Base-by-base conservation (phyloP, 805 yeast genomes). In the Komagataella phaffii region DNA sequence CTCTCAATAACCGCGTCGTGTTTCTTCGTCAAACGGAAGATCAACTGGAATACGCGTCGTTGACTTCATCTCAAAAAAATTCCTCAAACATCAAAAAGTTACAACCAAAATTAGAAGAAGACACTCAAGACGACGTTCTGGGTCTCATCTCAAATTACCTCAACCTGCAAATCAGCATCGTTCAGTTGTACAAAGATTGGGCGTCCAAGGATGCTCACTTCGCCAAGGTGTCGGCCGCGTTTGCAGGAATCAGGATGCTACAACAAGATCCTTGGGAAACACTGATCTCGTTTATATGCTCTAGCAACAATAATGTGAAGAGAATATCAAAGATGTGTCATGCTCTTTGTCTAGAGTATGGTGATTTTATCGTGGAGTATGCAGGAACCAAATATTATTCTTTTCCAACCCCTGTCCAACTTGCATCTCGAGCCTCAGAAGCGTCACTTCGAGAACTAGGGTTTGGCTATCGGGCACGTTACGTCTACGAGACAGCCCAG, bases 201-300 rank as follows among this genome's bases (percentile, higher is more conserved):
- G 57, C 73, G 2, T 52, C 55, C 0, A 73, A 66, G 17, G 95
- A 88, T 61, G 49, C 69, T 17, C 64, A 69, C 18, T 83, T 81
- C 59, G 63, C 62, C 48, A 65, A 63, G 49, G 62, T 55, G 51
- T 51, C 68, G 4, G 55, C 63, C 44, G 61, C 59, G 30, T 79
- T 80, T 52, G 71, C 71, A 3, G 98, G 97, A 0, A 81, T 91
- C 17, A 69, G 99, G 30, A 88, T 91, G 55, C 73, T 93, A 24
- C 74, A 90, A 44, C 98, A 93, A 64, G 96, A 91, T 56, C 98
- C 99, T 0, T 93, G 98, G 98, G 99, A 93, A 58, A 88, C 91
- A 46, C 70, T 89, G 47, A 69, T 91, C 17, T 85, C 93, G 2
- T 93, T 91, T 57, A 93, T 93, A 8, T 93, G 98, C 67, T 88